phyloP scores from a whole-genome alignment of 192 early-diverging fungal genomes.

The Linnemannia schmuckeri region DNA sequence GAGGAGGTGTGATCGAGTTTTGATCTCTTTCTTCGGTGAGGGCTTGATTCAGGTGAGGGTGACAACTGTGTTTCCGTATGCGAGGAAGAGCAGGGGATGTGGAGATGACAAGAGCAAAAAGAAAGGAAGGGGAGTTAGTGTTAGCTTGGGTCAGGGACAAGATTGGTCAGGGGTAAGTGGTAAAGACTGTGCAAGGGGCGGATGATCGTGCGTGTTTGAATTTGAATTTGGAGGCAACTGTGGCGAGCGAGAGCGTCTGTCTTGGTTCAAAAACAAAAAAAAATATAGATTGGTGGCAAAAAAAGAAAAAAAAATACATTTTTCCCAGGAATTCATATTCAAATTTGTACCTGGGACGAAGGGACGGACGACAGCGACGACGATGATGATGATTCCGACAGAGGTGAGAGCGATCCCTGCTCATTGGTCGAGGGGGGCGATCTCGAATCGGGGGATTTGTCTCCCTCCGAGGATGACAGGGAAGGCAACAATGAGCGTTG shows the following conservation, averaged over 20 bases:
- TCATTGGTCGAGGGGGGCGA: background rate
- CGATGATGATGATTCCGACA: background rate
- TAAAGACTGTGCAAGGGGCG: background rate
- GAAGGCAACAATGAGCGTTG: too few species aligned
- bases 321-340: background rate
- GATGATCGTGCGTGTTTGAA: background rate
- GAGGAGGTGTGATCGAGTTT: background rate
- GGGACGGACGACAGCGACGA: background rate
- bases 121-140: background rate
- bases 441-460: background rate
- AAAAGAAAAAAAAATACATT: background rate
- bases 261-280: background rate
- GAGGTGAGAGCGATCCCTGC: background rate
- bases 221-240: background rate
- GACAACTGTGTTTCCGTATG: background rate
- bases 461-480: background rate
- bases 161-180: background rate
- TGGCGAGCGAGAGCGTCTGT: background rate
- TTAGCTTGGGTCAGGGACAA: background rate
- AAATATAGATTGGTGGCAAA: background rate
- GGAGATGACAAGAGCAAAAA: background rate
- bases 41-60: background rate
- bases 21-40: background rate
- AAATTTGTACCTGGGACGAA: background rate
- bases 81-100: background rate